Evolutionary conservation across 768 basidiomycete species (phyloP).

Genomic region (Hemileccinum rubropunctum): DNA sequence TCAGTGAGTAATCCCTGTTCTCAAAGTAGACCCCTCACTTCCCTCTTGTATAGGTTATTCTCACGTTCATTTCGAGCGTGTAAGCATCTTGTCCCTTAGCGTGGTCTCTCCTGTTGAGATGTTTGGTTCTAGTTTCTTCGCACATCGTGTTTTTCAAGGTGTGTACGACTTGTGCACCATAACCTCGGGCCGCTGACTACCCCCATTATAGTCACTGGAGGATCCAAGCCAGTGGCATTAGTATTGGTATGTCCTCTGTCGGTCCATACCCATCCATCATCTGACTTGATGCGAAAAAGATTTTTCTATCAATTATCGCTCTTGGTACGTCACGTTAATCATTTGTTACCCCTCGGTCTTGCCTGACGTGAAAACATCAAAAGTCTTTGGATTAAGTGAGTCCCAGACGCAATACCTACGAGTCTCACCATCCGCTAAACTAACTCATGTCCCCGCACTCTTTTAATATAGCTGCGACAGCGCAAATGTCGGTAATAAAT

Average conservation of each 20-base stretch:
- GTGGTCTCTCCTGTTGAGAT: not conserved
- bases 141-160: conserved; percentile 25
- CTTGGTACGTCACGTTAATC: conserved; percentile 18
- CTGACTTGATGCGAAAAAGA: conserved; percentile 10
- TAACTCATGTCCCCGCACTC: not conserved
- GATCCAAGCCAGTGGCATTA: conserved; percentile 12
- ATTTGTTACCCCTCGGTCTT: not conserved
- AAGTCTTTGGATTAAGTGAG: conserved; percentile 31
- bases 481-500: conserved; percentile 24
- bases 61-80: conserved; percentile 28
- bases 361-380: conserved; percentile 11
- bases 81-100: conserved; percentile 6
- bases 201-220: conserved; percentile 17
- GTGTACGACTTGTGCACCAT: not conserved
- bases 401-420: not conserved
- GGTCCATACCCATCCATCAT: not conserved
- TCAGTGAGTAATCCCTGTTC: conserved; percentile 14
- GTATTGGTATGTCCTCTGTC: conserved; percentile 14
- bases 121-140: conserved; percentile 22
- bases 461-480: conserved; percentile 14
- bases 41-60: conserved; percentile 16
- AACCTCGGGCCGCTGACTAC: not conserved
- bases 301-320: conserved; percentile 15
- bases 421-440: not conserved
- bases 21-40: not conserved